phyloP scores from a whole-genome alignment of 257 asterid species.

The Solanum megistacrolobum region DNA sequence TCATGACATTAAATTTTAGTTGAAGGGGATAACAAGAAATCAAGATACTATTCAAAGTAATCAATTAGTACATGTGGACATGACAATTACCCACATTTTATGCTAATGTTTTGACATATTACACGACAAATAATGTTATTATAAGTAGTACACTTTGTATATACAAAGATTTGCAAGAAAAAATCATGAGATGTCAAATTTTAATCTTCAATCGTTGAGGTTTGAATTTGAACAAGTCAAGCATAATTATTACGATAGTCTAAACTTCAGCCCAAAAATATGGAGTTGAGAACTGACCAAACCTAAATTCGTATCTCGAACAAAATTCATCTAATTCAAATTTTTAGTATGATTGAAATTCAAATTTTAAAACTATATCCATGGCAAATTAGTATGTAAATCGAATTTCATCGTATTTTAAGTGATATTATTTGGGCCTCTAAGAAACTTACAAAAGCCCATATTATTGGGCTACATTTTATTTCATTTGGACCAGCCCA shows the following conservation, averaged over 20 bases:
- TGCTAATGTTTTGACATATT: background rate
- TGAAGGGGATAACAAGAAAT: background rate
- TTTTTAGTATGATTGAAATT: background rate
- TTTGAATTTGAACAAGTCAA: background rate
- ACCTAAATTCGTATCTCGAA: background rate
- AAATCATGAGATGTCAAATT: background rate
- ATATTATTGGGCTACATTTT: background rate
- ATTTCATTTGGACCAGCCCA: background rate
- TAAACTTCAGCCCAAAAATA: background rate
- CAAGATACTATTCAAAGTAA: background rate
- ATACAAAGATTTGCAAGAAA: background rate
- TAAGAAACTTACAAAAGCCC: background rate
- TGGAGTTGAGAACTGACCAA: background rate
- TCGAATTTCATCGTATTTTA: no score
- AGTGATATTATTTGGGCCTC: background rate
- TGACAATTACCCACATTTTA: background rate
- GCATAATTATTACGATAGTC: background rate
- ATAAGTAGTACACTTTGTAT: background rate
- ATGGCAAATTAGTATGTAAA: no score
- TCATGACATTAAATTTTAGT: background rate
- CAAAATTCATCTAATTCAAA: background rate
- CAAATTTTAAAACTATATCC: background rate
- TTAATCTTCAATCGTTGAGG: accelerated
- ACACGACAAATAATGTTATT: background rate
- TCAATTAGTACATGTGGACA: background rate